Base-by-base conservation (phyloP, 192 early-diverging fungal species). In the Gonapodya prolifera region DNA sequence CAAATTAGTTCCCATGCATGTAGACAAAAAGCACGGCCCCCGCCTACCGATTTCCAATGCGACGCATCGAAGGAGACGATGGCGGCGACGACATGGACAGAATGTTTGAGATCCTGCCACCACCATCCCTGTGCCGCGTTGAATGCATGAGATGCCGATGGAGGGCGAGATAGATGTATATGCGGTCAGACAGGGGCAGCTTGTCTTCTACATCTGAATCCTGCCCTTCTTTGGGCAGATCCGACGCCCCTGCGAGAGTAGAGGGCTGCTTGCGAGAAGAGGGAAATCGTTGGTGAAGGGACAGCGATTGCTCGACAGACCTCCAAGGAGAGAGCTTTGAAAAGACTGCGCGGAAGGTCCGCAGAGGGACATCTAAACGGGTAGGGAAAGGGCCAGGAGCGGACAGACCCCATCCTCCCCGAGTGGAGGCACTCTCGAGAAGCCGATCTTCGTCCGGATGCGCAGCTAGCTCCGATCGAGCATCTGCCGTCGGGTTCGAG, bases 81-180 rank as follows among this genome's bases (percentile, higher is more conserved):
- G n/a, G n/a, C n/a, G n/a, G n/a, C n/a, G n/a, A n/a, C n/a, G n/a
- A n/a, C n/a, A n/a, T n/a, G n/a, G n/a, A n/a, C n/a, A n/a, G n/a
- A n/a, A n/a, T n/a, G n/a, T n/a, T n/a, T n/a, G n/a, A n/a, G n/a
- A n/a, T n/a, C n/a, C n/a, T n/a, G n/a, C n/a, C n/a, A n/a, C n/a
- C n/a, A n/a, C n/a, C n/a, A n/a, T n/a, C n/a, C n/a, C n/a, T n/a
- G n/a, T n/a, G n/a, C n/a, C n/a, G n/a, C n/a, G n/a, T n/a, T n/a
- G n/a, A n/a, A n/a, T 70, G 84, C 75, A 84, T 76, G 61, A 88
- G 86, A 35, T 83, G 79, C 77, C 84, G 86, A 73, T 89, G 85
- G 34, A 89, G 79, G 1, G 86, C 82, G 76, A 83, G 87, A 71
- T 87, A 89, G 70, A 84, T 85, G 80, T 86, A 89, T 35, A 89